These are phyloP conservation scores for Fusarium buxicola DNA, from an alignment of 2,329 filamentous ascomycete species.

Conservation along the genomic window DNA sequence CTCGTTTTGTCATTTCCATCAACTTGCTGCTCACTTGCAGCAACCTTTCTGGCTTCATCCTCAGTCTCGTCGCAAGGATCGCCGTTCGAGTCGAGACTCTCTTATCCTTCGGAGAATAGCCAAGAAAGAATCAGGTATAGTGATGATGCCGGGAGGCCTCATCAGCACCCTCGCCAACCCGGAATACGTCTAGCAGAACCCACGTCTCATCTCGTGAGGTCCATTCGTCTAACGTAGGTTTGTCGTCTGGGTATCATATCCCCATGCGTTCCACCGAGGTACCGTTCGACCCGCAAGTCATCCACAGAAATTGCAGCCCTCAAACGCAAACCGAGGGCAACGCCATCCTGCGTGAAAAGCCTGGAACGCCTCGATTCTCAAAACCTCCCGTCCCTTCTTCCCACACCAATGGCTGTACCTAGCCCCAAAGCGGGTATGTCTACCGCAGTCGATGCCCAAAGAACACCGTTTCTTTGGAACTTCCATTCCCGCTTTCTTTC, in stretches of 20 bases:
- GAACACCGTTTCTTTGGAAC: conserved; percentile 40
- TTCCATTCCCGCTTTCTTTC: conserved; percentile 44
- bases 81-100: conserved; percentile 25
- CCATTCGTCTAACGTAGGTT: conserved; percentile 50
- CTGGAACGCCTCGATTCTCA: conserved; percentile 44
- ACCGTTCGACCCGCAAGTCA: conserved; percentile 42
- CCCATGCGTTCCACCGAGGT: conserved; percentile 42
- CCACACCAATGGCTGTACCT: conserved; percentile 38
- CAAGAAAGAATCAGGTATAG: conserved; percentile 24
- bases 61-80: conserved; percentile 28
- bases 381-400: conserved; percentile 30
- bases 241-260: conserved; percentile 54
- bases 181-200: conserved; percentile 44
- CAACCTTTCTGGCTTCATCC: conserved; percentile 22
- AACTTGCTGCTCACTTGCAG: conserved; percentile 29
- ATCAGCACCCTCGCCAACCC: conserved; percentile 27
- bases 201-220: conserved; percentile 45
- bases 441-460: conserved; percentile 44
- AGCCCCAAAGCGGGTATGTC: conserved; percentile 43
- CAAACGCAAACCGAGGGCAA: conserved; percentile 43
- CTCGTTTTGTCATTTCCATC: conserved; percentile 36
- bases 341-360: conserved; percentile 43
- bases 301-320: conserved; percentile 45
- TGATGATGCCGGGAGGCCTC: conserved; percentile 28
- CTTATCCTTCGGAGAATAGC: conserved; percentile 21